Evolutionary conservation across 2,329 filamentous ascomycete genomes (phyloP).

Genomic region (Diaporthe helianthi): DNA sequence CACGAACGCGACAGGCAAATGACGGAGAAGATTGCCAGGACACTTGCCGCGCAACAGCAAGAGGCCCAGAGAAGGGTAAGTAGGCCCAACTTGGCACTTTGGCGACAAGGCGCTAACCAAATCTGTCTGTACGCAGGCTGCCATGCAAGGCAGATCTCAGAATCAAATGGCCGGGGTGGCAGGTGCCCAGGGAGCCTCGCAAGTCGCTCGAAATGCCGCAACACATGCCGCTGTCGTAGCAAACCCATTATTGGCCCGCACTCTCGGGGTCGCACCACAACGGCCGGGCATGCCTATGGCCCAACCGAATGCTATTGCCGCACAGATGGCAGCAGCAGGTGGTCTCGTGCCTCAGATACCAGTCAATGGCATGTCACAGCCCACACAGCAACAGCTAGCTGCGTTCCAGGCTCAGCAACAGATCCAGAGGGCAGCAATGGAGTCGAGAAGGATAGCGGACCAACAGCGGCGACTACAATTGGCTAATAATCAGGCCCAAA

Average conservation of each 20-base stretch:
- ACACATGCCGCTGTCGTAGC: slow-evolving; percentile 37
- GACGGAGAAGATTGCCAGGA: slow-evolving; percentile 63
- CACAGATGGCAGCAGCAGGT: slow-evolving; percentile 53
- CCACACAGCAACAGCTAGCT: slow-evolving; percentile 70
- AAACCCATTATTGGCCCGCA: slow-evolving; percentile 45
- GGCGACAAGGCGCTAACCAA: slow-evolving; percentile 42
- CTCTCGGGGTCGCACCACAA: slow-evolving; percentile 54
- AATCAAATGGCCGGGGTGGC: slow-evolving; percentile 54
- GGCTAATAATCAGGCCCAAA: slow-evolving; percentile 40
- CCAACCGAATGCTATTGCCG: slow-evolving; percentile 52
- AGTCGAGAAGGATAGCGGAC: slow-evolving; percentile 71
- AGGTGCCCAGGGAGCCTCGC: slow-evolving; percentile 48
- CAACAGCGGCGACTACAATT: slow-evolving; percentile 56
- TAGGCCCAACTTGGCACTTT: slow-evolving; percentile 41
- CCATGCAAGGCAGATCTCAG: slow-evolving; percentile 56
- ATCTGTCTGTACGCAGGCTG: slow-evolving; percentile 35
- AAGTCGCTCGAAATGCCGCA: slow-evolving; percentile 46
- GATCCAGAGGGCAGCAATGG: slow-evolving; percentile 65
- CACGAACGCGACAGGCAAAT: slow-evolving; percentile 81
- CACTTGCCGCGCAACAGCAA: slow-evolving; percentile 60
- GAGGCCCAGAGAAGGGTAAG: slow-evolving; percentile 64
- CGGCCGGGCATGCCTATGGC: slow-evolving; percentile 63
- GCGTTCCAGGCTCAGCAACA: slow-evolving; percentile 64
- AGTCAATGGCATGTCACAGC: slow-evolving; percentile 61
- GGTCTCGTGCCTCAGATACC: slow-evolving; percentile 62